Conservation (phyloP, 192 early-diverging fungal species). For the Blastocladiella britannica region DNA sequence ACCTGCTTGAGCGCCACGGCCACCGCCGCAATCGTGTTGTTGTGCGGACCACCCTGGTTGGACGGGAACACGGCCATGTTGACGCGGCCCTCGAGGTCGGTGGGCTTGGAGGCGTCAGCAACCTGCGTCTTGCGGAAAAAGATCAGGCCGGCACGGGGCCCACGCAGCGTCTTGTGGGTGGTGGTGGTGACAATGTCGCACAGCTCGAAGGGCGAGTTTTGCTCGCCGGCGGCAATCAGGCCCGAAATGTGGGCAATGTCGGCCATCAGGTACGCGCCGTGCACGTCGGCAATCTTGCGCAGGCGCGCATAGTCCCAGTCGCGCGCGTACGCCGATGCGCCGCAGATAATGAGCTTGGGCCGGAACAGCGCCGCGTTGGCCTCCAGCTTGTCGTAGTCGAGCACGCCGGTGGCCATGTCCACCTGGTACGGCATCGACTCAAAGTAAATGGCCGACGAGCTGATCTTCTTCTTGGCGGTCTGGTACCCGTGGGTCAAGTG, state of each 20-base stretch:
- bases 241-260: slow-evolving; percentile 99
- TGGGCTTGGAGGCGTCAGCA: slow-evolving; percentile 37
- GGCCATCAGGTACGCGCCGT: slow-evolving; percentile 87
- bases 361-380: slow-evolving; percentile 82
- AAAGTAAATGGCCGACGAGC: slow-evolving; percentile 98
- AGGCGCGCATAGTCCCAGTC: slow-evolving; percentile 97
- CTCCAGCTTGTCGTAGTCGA: slow-evolving; percentile 92
- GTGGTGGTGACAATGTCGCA: slow-evolving; percentile 99
- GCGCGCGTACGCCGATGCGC: slow-evolving; percentile 92
- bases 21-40: slow-evolving; percentile 98
- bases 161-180: slow-evolving; percentile 99
- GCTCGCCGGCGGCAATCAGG: slow-evolving; percentile 78
- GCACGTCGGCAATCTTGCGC: slow-evolving; percentile 89
- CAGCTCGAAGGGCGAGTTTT: slow-evolving; percentile 79
- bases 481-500: slow-evolving; percentile 99
- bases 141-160: slow-evolving; percentile 95
- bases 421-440: slow-evolving; percentile 98
- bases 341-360: slow-evolving; percentile 96
- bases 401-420: slow-evolving; percentile 57
- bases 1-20: slow-evolving; percentile 97
- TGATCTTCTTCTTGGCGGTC: slow-evolving; percentile 99
- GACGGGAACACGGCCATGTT: slow-evolving; percentile 99
- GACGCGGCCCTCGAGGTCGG: slow-evolving; percentile 79
- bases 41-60: slow-evolving; percentile 99
- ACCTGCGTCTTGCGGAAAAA: slow-evolving; percentile 74